These are phyloP conservation scores for Stephanodiscus triporus DNA, from an alignment of 108 stramenopile genomes.

Conservation along the genomic window DNA sequence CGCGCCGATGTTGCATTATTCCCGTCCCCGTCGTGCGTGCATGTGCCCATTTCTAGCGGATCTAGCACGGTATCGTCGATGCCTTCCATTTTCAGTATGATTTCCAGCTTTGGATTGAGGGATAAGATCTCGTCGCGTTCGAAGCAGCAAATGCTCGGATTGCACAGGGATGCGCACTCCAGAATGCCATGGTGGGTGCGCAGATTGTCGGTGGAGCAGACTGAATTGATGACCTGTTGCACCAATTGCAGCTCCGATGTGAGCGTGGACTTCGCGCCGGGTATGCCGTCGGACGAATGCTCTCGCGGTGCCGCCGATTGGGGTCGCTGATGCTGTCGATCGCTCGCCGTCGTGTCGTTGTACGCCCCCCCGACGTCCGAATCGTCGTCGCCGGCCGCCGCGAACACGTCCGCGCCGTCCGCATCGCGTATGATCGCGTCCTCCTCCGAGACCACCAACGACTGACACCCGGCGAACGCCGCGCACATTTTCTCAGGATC, in stretches of 20 bases:
- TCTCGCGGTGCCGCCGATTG: too few species aligned
- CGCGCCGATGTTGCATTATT: neutral
- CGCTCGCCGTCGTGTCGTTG: neutral
- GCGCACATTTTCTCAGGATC: constrained; percentile 23
- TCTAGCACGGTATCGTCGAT: constrained; percentile 12
- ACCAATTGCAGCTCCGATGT: constrained; percentile 24
- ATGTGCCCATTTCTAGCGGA: constrained; percentile 23
- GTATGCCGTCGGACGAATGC: neutral
- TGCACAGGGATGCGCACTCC: constrained; percentile 25
- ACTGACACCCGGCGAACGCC: constrained; percentile 22
- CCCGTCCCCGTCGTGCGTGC: constrained; percentile 10
- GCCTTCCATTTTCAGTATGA: constrained; percentile 27
- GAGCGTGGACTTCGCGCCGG: neutral
- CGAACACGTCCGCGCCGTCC: constrained; percentile 10
- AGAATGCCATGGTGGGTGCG: constrained; percentile 18
- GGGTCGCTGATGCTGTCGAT: neutral
- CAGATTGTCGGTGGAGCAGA: constrained; percentile 23
- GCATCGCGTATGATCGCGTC: constrained; percentile 10
- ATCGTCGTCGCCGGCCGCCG: neutral
- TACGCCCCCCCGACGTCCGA: neutral
- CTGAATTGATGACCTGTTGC: constrained; percentile 17
- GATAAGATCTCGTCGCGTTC: constrained; percentile 17
- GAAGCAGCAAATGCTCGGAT: constrained; percentile 28
- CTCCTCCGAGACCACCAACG: constrained; percentile 6
- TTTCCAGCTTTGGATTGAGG: constrained; percentile 30